Evolutionary conservation across 164 flowering plant species (phyloP), one percentile per base, ranked within the genome.

Genomic region (Tetracentron sinense): DNA sequence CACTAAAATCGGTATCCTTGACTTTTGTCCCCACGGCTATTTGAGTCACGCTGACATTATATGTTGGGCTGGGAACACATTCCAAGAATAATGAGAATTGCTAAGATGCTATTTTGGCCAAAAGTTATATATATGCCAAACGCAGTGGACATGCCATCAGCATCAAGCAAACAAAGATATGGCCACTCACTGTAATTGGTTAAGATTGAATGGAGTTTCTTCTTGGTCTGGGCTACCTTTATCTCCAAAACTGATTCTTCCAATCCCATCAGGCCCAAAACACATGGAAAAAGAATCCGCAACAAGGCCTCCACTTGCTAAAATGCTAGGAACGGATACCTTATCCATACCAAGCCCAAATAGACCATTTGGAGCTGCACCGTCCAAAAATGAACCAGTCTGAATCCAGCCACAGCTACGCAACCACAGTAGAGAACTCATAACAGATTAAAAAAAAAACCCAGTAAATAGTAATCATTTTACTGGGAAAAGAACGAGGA

Each of bases 211-310:
- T 47, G 97, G 85, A 42, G 99, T 92, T 72, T 81, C 83, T 50
- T 72, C 75, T 73, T 92, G 97, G 68, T 70, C 83, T 6, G 75
- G 48, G 75, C 79, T 81, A 28, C 96, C 97, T 69, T 82, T 78
- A 74, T 95, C 97, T 35, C 99, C 99, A 72, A 95, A 95, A 28
- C 63, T 77, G 64, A 95, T 88, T 81, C 95, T 90, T 57, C 99
- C 99, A 46, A 65, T 2, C 0, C 94, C 92, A 69, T 82, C 82
- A 54, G 19, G 17, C 29, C 91, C 88, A 71, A 95, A 95, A 64
- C 99, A 95, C 94, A 95, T 83, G 56, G 99, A 89, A 69, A 92
- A 95, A 2, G 99, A 92, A 83, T 92, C 70, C 58, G 92, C 72
- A 31, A 73, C 62, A 30, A 82, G 62, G 31, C 87, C 86, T 50